These are phyloP conservation scores for Curvularia sp. DNA, from an alignment of 2,329 filamentous ascomycete species.

Conservation along the genomic window DNA sequence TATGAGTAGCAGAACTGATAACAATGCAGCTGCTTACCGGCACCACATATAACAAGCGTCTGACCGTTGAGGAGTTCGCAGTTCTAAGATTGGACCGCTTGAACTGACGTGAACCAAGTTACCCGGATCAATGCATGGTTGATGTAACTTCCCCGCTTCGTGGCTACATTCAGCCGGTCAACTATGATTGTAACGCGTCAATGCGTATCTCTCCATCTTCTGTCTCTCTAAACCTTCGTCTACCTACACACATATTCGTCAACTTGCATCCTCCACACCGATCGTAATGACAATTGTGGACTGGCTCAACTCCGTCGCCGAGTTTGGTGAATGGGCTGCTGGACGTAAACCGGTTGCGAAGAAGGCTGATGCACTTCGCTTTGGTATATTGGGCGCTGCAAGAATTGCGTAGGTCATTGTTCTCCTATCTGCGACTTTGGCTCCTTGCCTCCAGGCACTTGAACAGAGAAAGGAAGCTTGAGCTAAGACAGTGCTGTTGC, in stretches of 20 bases:
- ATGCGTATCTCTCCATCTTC: neutral
- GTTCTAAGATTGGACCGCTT: neutral
- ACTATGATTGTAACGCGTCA: neutral
- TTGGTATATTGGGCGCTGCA: constrained; percentile 49
- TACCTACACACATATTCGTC: too few relatives aligned
- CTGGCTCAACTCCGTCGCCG: constrained; percentile 16
- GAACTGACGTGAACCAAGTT: neutral
- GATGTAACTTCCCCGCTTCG: neutral
- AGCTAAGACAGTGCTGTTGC: neutral
- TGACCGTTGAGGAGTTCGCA: neutral
- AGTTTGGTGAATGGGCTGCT: constrained; percentile 19
- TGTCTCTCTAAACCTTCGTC: neutral
- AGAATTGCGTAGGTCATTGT: constrained; percentile 41
- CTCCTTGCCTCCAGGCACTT: neutral
- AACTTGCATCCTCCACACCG: neutral
- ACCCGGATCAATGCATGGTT: neutral
- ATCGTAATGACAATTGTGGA: constrained; percentile 4
- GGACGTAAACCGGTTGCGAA: constrained; percentile 18
- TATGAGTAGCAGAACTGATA: neutral
- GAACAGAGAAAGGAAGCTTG: neutral
- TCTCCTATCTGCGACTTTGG: neutral
- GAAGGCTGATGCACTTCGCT: constrained; percentile 35
- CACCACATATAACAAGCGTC: neutral
- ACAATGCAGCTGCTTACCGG: neutral
- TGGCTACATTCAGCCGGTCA: neutral